Base-by-base conservation (phyloP, 345 rosid species). In the Reutealis trisperma region DNA sequence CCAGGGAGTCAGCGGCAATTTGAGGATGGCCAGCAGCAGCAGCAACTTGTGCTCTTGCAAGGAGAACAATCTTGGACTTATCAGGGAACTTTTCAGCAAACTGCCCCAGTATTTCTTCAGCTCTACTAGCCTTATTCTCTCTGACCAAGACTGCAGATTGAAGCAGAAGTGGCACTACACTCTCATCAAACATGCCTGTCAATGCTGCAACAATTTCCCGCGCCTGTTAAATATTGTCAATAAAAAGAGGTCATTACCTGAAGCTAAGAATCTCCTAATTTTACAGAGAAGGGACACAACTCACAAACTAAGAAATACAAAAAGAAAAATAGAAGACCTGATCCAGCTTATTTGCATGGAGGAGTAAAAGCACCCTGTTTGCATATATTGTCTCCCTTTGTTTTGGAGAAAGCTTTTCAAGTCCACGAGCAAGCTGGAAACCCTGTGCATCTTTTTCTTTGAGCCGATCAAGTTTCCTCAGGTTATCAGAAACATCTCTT, bases 331-430 rank as follows among this genome's bases (percentile, higher is more conserved):
- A 18, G 63, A 52, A 49, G 41, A 95, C 97, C 98, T 91, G 98
- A 83, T 95, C 99, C 84, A 95, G 80, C 88, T 95, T 95, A 82
- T 93, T 95, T 34, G 98, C 91, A 79, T 96, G 98, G 79, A 93
- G 92, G 84, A 93, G 99, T 64, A 93, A 83, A 82, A 91, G 96
- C 77, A 92, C 79, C 2, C 97, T 89, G 79, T 92, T 96, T 14
- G 87, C 89, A 89, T 90, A 93, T 74, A 96, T 89, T 74, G 92
- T 84, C 84, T 92, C 98, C 84, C 80, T 90, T 62, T 92, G 90
- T 79, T 88, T 92, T 66, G 80, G 85, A 41, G 97, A 86, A 81
- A 96, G 94, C 88, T 92, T 96, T 75, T 93, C 93, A 84, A 93
- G 93, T 65, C 76, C 79, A 58, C 32, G 85, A 76, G 88, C 72